Evolutionary conservation across 2,329 filamentous ascomycete species (phyloP).

Genomic region (Pseudocercospora musae): DNA sequence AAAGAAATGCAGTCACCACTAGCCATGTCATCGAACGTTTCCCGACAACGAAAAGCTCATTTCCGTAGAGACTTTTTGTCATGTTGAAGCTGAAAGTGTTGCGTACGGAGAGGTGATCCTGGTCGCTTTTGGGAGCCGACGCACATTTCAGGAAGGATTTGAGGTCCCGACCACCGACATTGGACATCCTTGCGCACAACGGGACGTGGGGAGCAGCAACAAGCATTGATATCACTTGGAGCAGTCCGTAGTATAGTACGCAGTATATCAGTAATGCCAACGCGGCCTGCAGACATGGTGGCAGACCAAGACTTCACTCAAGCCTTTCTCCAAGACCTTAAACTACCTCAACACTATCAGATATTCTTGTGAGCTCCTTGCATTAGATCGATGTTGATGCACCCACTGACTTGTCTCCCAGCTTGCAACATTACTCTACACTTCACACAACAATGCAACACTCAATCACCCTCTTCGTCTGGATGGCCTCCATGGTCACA

Average conservation of each 20-base stretch:
- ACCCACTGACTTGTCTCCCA: background rate
- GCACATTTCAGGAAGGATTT: background rate
- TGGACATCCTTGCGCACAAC: background rate
- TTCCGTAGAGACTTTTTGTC: background rate
- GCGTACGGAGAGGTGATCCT: conserved; percentile 1
- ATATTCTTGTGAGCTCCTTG: background rate
- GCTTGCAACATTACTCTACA: background rate
- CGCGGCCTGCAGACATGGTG: background rate
- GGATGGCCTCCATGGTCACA: background rate
- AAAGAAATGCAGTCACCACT: background rate
- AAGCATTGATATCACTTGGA: background rate
- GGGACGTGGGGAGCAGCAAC: background rate
- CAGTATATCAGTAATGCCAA: background rate
- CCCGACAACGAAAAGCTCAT: background rate
- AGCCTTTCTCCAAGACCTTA: background rate
- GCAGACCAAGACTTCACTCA: background rate
- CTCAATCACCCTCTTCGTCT: background rate
- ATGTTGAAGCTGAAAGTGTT: background rate
- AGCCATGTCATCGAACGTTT: background rate
- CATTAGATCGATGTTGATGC: background rate
- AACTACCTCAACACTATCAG: background rate
- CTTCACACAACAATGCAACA: background rate
- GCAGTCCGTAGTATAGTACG: background rate
- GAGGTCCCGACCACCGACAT: conserved; percentile 2
- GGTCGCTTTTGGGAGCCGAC: conserved; percentile 2